Conservation (phyloP, 306 rosid genomes). For the Acacia crassicarpa region DNA sequence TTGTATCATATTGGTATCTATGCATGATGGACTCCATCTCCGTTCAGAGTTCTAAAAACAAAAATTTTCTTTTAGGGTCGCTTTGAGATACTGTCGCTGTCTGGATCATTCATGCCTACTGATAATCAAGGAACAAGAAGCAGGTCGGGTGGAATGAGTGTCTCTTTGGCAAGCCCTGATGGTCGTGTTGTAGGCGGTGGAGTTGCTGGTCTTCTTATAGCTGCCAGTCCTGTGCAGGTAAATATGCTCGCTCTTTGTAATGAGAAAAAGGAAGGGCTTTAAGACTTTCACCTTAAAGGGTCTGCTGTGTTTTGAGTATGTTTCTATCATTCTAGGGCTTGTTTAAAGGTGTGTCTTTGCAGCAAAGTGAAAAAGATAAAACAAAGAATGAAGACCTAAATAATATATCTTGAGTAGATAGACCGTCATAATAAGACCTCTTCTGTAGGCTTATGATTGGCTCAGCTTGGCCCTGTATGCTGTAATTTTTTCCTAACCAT, state of each 20-base stretch:
- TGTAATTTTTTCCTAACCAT: not conserved
- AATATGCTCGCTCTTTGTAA: not conserved
- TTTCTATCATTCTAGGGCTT: not conserved
- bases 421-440: not conserved
- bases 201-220: slow-evolving; percentile 73
- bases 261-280: not conserved
- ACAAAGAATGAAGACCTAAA: not conserved
- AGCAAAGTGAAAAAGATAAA: not conserved
- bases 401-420: not conserved
- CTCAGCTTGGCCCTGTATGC: not conserved
- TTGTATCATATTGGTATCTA: not conserved
- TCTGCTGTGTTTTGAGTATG: not conserved
- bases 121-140: slow-evolving; percentile 75
- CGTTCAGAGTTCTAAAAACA: slow-evolving; percentile 2
- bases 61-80: slow-evolving; percentile 60
- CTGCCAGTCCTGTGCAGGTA: slow-evolving; percentile 88
- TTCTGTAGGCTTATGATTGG: not conserved
- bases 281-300: not conserved
- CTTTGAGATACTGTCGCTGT: slow-evolving; percentile 70
- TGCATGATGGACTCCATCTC: not conserved
- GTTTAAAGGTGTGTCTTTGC: not conserved
- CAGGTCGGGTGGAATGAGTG: slow-evolving; percentile 79
- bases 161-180: slow-evolving; percentile 70
- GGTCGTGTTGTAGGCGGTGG: slow-evolving; percentile 79
- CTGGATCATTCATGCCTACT: slow-evolving; percentile 80